Evolutionary conservation across 2,329 filamentous ascomycete genomes (phyloP).

Genomic region (Colletotrichum sp.): DNA sequence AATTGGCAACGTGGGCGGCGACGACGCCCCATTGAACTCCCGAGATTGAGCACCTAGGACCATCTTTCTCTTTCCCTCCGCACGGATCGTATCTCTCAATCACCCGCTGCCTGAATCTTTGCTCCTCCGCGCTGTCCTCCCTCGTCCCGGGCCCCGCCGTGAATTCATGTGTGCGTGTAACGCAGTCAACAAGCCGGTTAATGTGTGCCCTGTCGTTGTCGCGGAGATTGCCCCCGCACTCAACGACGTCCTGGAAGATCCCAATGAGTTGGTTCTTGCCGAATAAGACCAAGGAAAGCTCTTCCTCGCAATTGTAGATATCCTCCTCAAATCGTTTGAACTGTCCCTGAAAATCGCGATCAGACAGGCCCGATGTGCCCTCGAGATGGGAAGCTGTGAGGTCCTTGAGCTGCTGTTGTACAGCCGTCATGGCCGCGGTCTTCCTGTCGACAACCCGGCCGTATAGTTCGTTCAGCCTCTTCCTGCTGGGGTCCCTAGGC

Average conservation of each 20-base stretch:
- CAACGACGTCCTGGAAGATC: not conserved
- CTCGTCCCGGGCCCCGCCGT: not conserved
- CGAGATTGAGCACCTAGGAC: not conserved
- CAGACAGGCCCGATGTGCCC: not conserved
- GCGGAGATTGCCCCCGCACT: not conserved
- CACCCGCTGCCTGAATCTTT: not conserved
- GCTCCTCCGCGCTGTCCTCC: not conserved
- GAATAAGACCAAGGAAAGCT: not conserved
- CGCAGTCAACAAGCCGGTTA: not conserved
- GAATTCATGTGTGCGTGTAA: not conserved
- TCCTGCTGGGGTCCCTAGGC: not conserved
- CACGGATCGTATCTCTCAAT: not conserved
- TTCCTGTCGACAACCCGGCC: not conserved
- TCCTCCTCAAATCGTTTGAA: not conserved
- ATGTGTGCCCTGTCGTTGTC: not conserved
- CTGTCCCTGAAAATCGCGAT: not conserved
- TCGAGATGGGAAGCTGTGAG: not conserved
- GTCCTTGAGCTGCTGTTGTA: not conserved
- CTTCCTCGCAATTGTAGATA: not conserved
- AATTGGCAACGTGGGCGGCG: not conserved
- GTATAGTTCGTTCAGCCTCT: not conserved
- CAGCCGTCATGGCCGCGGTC: not conserved
- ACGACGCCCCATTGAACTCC: not conserved
- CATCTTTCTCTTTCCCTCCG: not conserved
- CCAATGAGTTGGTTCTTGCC: not conserved